These are phyloP conservation scores for Catenaria anguillulae DNA, from an alignment of 371 early-diverging fungal genomes.

Conservation along the genomic window DNA sequence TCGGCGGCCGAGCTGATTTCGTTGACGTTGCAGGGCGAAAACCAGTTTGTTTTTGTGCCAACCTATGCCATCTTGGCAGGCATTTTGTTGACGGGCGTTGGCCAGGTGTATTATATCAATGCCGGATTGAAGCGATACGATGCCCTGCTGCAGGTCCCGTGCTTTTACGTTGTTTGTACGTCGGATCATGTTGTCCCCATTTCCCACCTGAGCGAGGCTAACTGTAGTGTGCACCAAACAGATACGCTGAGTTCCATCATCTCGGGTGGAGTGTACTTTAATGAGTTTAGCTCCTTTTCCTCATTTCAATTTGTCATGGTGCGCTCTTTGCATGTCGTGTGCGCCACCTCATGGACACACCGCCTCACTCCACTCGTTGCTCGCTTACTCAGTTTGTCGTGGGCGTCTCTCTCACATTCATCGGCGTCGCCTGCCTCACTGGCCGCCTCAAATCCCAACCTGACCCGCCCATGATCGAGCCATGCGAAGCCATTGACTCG, in stretches of 20 bases:
- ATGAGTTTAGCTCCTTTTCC: conserved; percentile 56
- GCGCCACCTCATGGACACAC: too few species aligned
- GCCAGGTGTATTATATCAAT: conserved; percentile 70
- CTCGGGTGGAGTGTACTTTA: conserved; percentile 73
- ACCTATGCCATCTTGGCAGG: conserved; percentile 55
- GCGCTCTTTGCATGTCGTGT: too few species aligned
- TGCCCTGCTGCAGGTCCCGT: conserved; percentile 67
- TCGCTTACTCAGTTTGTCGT: conserved; percentile 45
- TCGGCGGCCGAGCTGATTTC: conserved; percentile 57
- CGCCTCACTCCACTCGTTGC: too few species aligned
- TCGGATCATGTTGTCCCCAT: too few species aligned
- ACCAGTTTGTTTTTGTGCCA: conserved; percentile 48
- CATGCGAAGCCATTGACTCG: too few species aligned
- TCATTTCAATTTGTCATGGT: conserved; percentile 38
- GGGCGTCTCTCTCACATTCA: conserved; percentile 54
- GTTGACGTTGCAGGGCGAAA: conserved; percentile 45
- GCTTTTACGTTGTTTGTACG: conserved; percentile 70
- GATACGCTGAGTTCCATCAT: conserved; percentile 39
- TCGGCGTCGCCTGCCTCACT: conserved; percentile 50
- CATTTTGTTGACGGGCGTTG: conserved; percentile 57
- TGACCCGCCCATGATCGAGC: too few species aligned
- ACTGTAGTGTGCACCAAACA: too few species aligned
- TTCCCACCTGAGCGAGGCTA: too few species aligned
- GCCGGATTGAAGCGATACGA: conserved; percentile 69
- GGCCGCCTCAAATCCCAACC: conserved; percentile 20